Conservation (phyloP, 2,329 filamentous ascomycete genomes). For the Aspergillus amoenus region DNA sequence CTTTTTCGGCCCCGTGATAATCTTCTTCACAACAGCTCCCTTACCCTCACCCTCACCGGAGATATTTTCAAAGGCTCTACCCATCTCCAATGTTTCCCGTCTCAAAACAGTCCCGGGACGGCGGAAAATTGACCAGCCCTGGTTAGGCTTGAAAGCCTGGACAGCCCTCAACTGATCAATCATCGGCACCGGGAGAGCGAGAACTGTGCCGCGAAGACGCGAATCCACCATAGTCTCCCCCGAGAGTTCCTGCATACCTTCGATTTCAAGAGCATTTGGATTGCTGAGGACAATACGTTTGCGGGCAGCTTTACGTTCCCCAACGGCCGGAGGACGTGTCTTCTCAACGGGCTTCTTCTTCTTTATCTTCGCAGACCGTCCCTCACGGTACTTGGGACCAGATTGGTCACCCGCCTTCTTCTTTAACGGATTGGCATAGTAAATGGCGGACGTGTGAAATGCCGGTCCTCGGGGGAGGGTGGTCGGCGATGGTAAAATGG, state of each 20-base stretch:
- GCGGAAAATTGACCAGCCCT: constrained; percentile 85
- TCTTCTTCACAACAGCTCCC: constrained; percentile 50
- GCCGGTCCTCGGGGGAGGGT: constrained; percentile 47
- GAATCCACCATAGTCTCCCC: constrained; percentile 55
- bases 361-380: constrained; percentile 45
- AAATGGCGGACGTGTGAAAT: constrained; percentile 48
- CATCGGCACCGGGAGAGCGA: constrained; percentile 66
- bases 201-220: constrained; percentile 63
- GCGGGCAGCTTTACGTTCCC: constrained; percentile 82
- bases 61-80: constrained; percentile 60
- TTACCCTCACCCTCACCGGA: constrained; percentile 41
- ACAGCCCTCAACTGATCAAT: constrained; percentile 79
- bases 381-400: constrained; percentile 37
- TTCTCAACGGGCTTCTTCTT: constrained; percentile 43
- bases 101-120: constrained; percentile 77
- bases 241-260: constrained; percentile 63
- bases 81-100: constrained; percentile 72
- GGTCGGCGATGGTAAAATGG: constrained; percentile 40
- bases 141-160: constrained; percentile 86
- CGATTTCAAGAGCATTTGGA: constrained; percentile 81
- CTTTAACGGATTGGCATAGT: constrained; percentile 44
- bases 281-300: constrained; percentile 93
- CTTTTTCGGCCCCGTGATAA: constrained; percentile 71
- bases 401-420: constrained; percentile 43
- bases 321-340: constrained; percentile 62